These are phyloP conservation scores for Clonostachys byssicola DNA, from an alignment of 2,329 filamentous ascomycete species.

Conservation along the genomic window DNA sequence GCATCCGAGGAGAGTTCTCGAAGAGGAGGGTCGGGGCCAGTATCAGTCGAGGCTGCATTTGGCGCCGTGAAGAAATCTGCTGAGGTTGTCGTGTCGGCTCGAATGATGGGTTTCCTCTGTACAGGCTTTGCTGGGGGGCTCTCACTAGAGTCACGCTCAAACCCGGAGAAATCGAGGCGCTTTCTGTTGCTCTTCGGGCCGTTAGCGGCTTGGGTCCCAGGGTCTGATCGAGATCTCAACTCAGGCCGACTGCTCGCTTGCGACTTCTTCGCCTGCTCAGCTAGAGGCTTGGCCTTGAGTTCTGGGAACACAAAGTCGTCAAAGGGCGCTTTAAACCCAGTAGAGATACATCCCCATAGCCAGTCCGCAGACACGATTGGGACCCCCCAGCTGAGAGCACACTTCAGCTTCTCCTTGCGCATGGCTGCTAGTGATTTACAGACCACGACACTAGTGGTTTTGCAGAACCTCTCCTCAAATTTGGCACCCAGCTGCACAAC, in stretches of 20 bases:
- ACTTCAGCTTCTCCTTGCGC: constrained; percentile 71
- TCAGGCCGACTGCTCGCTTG: not conserved
- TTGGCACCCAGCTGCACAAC: constrained; percentile 72
- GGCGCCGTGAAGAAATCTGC: constrained; percentile 36
- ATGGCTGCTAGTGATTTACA: constrained; percentile 56
- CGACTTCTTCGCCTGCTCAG: not conserved
- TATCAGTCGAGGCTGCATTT: constrained; percentile 17
- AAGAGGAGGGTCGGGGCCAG: constrained; percentile 24
- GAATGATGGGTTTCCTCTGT: constrained; percentile 4
- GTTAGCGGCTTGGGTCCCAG: not conserved
- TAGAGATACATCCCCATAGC: constrained; percentile 77
- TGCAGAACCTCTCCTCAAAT: constrained; percentile 75
- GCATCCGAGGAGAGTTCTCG: constrained; percentile 32
- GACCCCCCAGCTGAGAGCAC: constrained; percentile 70
- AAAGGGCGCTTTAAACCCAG: constrained; percentile 40
- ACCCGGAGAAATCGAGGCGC: too few relatives aligned
- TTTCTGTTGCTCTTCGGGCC: not conserved
- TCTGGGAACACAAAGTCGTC: constrained; percentile 43
- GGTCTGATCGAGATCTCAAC: constrained; percentile 2
- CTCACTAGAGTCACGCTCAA: too few relatives aligned
- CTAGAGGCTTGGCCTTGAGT: constrained; percentile 17
- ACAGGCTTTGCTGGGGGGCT: not conserved
- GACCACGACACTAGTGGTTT: constrained; percentile 72
- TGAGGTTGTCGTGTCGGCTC: constrained; percentile 17
- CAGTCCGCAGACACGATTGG: constrained; percentile 79